These are phyloP conservation scores for Xylaria intraflava DNA, from an alignment of 495 filamentous ascomycete species.

Conservation along the genomic window DNA sequence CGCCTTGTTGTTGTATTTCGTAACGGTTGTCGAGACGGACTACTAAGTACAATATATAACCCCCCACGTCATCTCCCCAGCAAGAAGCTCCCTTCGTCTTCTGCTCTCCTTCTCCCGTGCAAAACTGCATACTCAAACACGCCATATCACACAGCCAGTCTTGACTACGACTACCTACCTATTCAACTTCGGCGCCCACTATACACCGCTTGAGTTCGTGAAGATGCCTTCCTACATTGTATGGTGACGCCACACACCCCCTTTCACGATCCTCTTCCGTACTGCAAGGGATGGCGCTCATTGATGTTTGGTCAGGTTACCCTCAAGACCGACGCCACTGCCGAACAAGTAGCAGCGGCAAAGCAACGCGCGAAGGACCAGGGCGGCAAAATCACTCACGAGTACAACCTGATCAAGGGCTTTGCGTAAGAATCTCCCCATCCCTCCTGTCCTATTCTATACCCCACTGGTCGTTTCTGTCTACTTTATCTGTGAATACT, in stretches of 20 bases:
- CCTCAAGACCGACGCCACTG: conserved; percentile 57
- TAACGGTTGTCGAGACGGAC: not conserved
- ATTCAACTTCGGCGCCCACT: conserved; percentile 12
- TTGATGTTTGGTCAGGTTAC: conserved; percentile 54
- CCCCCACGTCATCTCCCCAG: not conserved
- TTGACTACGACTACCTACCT: no score
- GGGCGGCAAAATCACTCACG: conserved; percentile 75
- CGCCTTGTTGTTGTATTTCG: not conserved
- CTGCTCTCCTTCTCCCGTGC: not conserved
- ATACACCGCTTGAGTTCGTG: conserved; percentile 13
- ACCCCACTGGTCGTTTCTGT: no score
- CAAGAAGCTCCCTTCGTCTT: not conserved
- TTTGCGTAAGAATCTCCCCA: conserved; percentile 82
- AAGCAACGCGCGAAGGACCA: conserved; percentile 62
- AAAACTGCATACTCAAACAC: not conserved
- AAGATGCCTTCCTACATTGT: conserved; percentile 71
- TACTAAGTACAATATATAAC: not conserved
- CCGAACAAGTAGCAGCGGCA: conserved; percentile 60
- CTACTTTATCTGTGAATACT: not conserved
- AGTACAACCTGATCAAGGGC: conserved; percentile 80
- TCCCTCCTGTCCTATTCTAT: not conserved
- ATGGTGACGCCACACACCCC: conserved; percentile 21
- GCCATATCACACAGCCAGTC: no score
- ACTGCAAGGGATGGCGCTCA: not conserved
- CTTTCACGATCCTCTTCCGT: not conserved